These are phyloP conservation scores for Scorias spongiosa DNA, from an alignment of 2,329 filamentous ascomycete genomes.

Conservation along the genomic window DNA sequence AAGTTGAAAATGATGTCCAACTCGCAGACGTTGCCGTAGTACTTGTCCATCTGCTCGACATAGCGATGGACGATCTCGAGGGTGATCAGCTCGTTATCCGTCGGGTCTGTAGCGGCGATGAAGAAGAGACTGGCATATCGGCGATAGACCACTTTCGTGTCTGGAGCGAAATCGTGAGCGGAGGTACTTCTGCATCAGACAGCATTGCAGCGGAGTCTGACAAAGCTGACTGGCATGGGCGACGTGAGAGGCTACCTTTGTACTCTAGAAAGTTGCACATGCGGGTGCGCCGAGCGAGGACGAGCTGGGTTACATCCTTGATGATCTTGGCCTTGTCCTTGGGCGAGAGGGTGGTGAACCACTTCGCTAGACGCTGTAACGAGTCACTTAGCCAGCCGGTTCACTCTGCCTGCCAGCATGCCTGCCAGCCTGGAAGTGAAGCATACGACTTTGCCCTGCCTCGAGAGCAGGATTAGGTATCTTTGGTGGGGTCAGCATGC, in stretches of 20 bases:
- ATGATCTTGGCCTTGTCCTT: constrained; percentile 99
- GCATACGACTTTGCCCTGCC: constrained; percentile 97
- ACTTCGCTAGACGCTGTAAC: constrained; percentile 83
- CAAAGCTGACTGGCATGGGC: too few relatives aligned
- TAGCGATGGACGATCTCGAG: constrained; percentile 98
- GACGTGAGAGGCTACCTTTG: constrained; percentile 50
- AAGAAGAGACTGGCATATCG: constrained; percentile 98
- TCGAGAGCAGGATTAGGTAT: constrained; percentile 92
- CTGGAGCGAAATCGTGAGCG: constrained; percentile 31
- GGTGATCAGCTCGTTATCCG: constrained; percentile 94
- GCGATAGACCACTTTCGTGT: constrained; percentile 96
- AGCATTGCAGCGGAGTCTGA: too few relatives aligned
- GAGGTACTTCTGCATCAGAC: too few relatives aligned
- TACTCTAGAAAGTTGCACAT: constrained; percentile 99
- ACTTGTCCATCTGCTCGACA: constrained; percentile 99
- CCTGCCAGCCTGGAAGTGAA: constrained; percentile 14
- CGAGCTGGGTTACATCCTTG: constrained; percentile 97
- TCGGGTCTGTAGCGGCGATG: constrained; percentile 92
- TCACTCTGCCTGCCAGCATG: constrained; percentile 10
- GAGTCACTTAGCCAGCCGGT: neutral
- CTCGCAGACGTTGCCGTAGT: constrained; percentile 99
- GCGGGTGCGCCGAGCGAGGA: constrained; percentile 84
- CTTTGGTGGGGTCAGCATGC: constrained; percentile 32
- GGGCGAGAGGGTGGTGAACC: constrained; percentile 95
- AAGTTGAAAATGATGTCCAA: constrained; percentile 99